A percentile compares a stretch with the other conserved stretches of the same genome.
These are phyloP conservation scores for Fusarium odoratissimum DNA, from an alignment of 2,329 filamentous ascomycete species.

Conservation along the genomic window DNA sequence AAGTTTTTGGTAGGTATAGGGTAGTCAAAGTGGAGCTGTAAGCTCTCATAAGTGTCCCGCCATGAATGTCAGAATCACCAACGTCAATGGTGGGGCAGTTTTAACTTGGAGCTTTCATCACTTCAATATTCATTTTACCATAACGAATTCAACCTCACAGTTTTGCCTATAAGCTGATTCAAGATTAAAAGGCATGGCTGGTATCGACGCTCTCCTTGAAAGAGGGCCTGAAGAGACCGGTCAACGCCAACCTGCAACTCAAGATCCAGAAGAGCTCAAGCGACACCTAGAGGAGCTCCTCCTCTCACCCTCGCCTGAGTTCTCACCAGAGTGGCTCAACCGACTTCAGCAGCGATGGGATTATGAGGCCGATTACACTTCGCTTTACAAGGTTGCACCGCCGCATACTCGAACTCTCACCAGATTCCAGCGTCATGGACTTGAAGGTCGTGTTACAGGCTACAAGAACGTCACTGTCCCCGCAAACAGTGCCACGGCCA, in stretches of 20 bases:
- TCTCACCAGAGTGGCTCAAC: constrained; percentile 89
- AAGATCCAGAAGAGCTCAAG: constrained; percentile 73
- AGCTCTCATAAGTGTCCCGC: constrained; percentile 20
- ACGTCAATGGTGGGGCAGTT: constrained; percentile 43
- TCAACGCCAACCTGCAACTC: constrained; percentile 35
- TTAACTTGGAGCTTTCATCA: constrained; percentile 36
- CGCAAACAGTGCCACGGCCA: constrained; percentile 88
- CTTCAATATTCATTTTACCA: constrained; percentile 8
- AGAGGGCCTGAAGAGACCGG: constrained; percentile 20
- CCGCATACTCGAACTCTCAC: constrained; percentile 96
- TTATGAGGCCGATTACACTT: constrained; percentile 79
- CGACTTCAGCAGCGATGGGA: constrained; percentile 92
- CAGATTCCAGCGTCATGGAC: constrained; percentile 88
- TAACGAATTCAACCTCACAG: not conserved
- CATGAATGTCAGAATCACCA: constrained; percentile 30
- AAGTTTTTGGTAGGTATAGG: constrained; percentile 1
- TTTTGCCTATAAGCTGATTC: not conserved
- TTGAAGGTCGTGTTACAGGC: constrained; percentile 91
- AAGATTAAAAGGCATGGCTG: constrained; percentile 44
- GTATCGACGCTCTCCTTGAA: constrained; percentile 52
- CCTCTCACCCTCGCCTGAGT: constrained; percentile 80
- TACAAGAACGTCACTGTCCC: constrained; percentile 96
- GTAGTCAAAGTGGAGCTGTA: constrained; percentile 18
- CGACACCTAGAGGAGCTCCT: constrained; percentile 79
- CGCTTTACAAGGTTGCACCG: constrained; percentile 86